These are phyloP conservation scores for Coniferiporia sulphurascens DNA, from an alignment of 1,284 basidiomycete species.

Conservation along the genomic window DNA sequence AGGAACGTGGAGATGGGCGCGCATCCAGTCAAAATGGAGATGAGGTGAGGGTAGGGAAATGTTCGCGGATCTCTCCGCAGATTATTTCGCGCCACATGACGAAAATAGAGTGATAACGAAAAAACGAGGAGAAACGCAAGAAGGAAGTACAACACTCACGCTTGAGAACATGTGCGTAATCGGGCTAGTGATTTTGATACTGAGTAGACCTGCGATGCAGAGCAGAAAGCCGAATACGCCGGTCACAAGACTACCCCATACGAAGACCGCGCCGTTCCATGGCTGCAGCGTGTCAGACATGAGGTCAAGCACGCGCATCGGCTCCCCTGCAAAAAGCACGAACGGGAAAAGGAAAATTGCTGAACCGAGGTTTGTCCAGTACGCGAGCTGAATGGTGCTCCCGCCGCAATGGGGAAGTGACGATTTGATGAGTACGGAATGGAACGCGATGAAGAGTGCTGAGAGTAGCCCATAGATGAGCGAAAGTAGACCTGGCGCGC, in stretches of 20 bases:
- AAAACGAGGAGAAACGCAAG: not conserved
- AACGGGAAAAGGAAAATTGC: slow-evolving; percentile 59
- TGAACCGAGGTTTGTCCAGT: slow-evolving; percentile 71
- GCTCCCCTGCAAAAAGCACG: slow-evolving; percentile 53
- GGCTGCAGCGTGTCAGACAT: slow-evolving; percentile 24
- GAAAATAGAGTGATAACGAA: too few species aligned
- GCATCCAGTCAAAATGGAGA: too few species aligned
- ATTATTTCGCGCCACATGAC: too few species aligned
- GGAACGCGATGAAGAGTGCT: slow-evolving; percentile 67
- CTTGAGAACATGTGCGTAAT: slow-evolving; percentile 75
- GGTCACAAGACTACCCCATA: slow-evolving; percentile 60
- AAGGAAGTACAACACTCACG: slow-evolving; percentile 36
- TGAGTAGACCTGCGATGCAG: slow-evolving; percentile 63
- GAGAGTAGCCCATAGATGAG: slow-evolving; percentile 66
- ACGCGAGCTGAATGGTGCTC: slow-evolving; percentile 66
- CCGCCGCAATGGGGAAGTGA: slow-evolving; percentile 63
- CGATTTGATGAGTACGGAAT: slow-evolving; percentile 68
- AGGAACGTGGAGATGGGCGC: not conserved
- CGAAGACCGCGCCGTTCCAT: slow-evolving; percentile 52
- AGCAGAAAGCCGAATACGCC: slow-evolving; percentile 71
- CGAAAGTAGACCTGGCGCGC: slow-evolving; percentile 48
- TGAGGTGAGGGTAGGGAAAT: not conserved
- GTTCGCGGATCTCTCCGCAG: not conserved
- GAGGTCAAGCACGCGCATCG: slow-evolving; percentile 35
- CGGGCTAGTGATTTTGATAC: slow-evolving; percentile 69